phyloP scores from a whole-genome alignment of 2,329 filamentous ascomycete genomes.

The Fusarium sp. region DNA sequence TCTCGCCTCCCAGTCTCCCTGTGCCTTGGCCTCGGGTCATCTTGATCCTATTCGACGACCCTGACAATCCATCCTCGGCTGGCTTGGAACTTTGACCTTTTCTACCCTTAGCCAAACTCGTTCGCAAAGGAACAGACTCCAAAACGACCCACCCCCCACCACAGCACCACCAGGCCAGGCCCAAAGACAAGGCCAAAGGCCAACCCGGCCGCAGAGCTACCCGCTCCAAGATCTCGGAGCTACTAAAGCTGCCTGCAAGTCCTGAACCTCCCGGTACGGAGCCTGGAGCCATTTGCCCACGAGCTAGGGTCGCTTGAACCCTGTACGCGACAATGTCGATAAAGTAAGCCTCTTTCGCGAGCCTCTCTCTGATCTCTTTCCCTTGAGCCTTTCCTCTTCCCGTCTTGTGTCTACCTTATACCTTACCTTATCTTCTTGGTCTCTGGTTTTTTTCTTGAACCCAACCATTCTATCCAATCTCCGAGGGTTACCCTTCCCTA shows the following conservation, averaged over 20 bases:
- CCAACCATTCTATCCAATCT: slow-evolving; percentile 16
- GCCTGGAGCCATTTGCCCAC: slow-evolving; percentile 51
- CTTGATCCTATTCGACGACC: slow-evolving; percentile 30
- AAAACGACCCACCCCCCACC: slow-evolving; percentile 50
- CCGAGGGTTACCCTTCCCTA: slow-evolving; percentile 22
- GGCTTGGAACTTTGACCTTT: slow-evolving; percentile 34
- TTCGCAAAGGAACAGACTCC: slow-evolving; percentile 40
- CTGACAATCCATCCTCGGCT: slow-evolving; percentile 31
- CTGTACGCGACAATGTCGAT: slow-evolving; percentile 65
- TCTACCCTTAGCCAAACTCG: slow-evolving; percentile 31
- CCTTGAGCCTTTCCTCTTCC: slow-evolving; percentile 43
- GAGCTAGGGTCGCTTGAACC: slow-evolving; percentile 55
- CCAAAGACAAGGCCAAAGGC: slow-evolving; percentile 45
- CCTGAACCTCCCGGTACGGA: slow-evolving; percentile 51
- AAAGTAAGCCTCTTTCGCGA: slow-evolving; percentile 64
- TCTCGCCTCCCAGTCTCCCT: slow-evolving; percentile 25
- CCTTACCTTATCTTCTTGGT: slow-evolving; percentile 24
- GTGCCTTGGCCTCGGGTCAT: slow-evolving; percentile 39
- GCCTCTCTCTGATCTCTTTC: slow-evolving; percentile 43
- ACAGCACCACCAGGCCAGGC: slow-evolving; percentile 42
- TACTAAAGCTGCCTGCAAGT: slow-evolving; percentile 52
- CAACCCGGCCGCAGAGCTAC: slow-evolving; percentile 47
- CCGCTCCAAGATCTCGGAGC: slow-evolving; percentile 53
- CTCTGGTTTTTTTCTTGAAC: slow-evolving; percentile 26
- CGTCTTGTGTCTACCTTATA: slow-evolving; percentile 34